Evolutionary conservation across 2,329 filamentous ascomycete species (phyloP).

Genomic region (Aspergillus neotritici): DNA sequence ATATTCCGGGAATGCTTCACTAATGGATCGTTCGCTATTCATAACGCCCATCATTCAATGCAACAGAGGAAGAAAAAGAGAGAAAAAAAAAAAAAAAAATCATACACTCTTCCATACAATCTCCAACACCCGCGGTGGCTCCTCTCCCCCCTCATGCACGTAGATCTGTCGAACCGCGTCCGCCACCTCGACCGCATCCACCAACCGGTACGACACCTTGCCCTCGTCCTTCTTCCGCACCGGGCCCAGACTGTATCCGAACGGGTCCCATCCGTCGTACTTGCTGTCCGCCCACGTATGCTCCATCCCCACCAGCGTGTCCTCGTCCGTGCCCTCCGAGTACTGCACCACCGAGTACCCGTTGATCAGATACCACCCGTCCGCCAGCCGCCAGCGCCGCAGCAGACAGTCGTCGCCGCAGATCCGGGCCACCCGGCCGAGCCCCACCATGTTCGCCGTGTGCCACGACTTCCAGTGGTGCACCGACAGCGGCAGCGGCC

Average conservation of each 20-base stretch:
- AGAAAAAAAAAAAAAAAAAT: slow-evolving; percentile 5
- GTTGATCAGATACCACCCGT: slow-evolving; percentile 45
- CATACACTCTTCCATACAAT: slow-evolving; percentile 16
- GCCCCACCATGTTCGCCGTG: slow-evolving; percentile 37
- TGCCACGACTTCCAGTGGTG: slow-evolving; percentile 57
- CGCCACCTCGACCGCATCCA: slow-evolving; percentile 36
- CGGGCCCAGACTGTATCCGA: slow-evolving; percentile 48
- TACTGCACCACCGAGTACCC: slow-evolving; percentile 53
- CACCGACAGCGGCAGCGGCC: slow-evolving; percentile 43
- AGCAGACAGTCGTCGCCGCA: slow-evolving; percentile 51
- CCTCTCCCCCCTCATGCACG: slow-evolving; percentile 29
- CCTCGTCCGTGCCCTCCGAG: slow-evolving; percentile 35
- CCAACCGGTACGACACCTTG: slow-evolving; percentile 48
- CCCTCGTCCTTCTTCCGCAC: slow-evolving; percentile 33
- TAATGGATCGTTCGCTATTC: too few relatives aligned
- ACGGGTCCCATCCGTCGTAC: slow-evolving; percentile 34
- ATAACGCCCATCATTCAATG: neutral
- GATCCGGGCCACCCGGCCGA: slow-evolving; percentile 41
- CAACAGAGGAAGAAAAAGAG: neutral
- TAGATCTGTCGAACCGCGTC: slow-evolving; percentile 48
- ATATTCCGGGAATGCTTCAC: too few relatives aligned
- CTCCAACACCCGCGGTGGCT: slow-evolving; percentile 16
- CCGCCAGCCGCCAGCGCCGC: slow-evolving; percentile 43
- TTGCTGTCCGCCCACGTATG: slow-evolving; percentile 45
- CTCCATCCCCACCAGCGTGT: slow-evolving; percentile 42